Evolutionary conservation across 2,329 filamentous ascomycete species (phyloP), one percentile per base, ranked within the genome.

Genomic region (Diatrype stigma): DNA sequence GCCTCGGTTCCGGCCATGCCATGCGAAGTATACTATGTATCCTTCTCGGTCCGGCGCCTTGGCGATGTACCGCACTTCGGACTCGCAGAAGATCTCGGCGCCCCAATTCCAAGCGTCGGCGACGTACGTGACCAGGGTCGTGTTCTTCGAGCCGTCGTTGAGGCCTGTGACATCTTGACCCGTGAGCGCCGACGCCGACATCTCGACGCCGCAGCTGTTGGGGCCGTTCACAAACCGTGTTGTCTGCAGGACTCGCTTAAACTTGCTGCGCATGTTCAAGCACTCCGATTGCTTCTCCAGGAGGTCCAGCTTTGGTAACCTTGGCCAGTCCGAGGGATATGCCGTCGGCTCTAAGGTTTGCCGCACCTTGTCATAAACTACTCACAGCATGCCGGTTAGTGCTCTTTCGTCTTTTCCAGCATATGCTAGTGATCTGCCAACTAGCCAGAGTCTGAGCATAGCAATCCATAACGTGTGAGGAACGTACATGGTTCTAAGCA

Each of bases 101-200:
- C 84, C 85, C 82, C 83, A 85, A 59, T 86, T 85, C 84, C 84
- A 87, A 2, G 85, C 84, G 63, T 88, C 85, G 7, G 81, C 76
- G 7, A 88, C 69, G 59, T 88, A 88, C 0, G 84, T 88, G 35
- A 85, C 81, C 1, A 84, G 71, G 0, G 81, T 86, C 11, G 79
- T 84, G 17, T 77, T 86, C 66, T 87, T 87, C 28, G 81, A 86
- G 2, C 82, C 82, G 63, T 88, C 85, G 57, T 88, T 87, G 51
- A 85, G 58, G 1, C 84, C 85, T 0, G 83, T 86, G 37, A 66
- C 68, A 56, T 88, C 85, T 64, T 85, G 81, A 1, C 84, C 84
- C 0, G 80, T 81, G 21, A 84, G 68, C 0, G 76, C 75, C 1
- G 81, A 85, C 0, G 77, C 73, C 19, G 73, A 70, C 84, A 88